Evolutionary conservation across 768 basidiomycete genomes (phyloP).

Genomic region (Amanita thiersii): DNA sequence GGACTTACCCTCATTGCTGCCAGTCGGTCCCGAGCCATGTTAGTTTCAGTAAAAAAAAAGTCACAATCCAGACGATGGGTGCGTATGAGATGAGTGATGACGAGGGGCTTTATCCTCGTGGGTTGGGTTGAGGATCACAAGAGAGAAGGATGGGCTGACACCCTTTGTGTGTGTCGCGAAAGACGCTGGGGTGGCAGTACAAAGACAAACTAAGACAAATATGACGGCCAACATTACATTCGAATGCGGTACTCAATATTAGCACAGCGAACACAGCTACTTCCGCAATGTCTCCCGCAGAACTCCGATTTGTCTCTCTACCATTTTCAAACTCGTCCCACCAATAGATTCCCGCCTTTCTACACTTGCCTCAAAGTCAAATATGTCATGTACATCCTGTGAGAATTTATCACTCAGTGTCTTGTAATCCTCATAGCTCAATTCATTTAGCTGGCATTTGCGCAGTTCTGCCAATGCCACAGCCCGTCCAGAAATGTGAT

Average conservation of each 20-base stretch:
- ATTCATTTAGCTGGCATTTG: slow-evolving; percentile 71
- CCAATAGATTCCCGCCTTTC: slow-evolving; percentile 91
- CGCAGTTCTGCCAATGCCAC: slow-evolving; percentile 89
- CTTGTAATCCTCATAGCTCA: slow-evolving; percentile 76
- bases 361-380: slow-evolving; percentile 93
- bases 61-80: slow-evolving; percentile 11
- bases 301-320: slow-evolving; percentile 77
- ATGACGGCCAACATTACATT: too few relatives aligned
- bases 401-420: slow-evolving; percentile 67
- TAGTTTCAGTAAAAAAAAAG: slow-evolving; percentile 16
- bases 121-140: slow-evolving; percentile 13
- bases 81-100: slow-evolving; percentile 13
- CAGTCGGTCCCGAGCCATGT: slow-evolving; percentile 86
- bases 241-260: not conserved
- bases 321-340: slow-evolving; percentile 79
- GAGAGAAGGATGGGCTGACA: slow-evolving; percentile 8
- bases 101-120: too few relatives aligned
- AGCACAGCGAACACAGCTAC: slow-evolving; percentile 11
- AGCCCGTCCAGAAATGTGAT: slow-evolving; percentile 94
- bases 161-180: not conserved
- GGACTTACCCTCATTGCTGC: slow-evolving; percentile 72
- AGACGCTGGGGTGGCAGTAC: slow-evolving; percentile 1
- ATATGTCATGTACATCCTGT: slow-evolving; percentile 76
- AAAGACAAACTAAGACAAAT: slow-evolving; percentile 5
- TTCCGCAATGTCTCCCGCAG: slow-evolving; percentile 51